These are phyloP conservation scores for Chondrostereum purpureum DNA, from an alignment of 1,284 basidiomycete species.

Conservation along the genomic window DNA sequence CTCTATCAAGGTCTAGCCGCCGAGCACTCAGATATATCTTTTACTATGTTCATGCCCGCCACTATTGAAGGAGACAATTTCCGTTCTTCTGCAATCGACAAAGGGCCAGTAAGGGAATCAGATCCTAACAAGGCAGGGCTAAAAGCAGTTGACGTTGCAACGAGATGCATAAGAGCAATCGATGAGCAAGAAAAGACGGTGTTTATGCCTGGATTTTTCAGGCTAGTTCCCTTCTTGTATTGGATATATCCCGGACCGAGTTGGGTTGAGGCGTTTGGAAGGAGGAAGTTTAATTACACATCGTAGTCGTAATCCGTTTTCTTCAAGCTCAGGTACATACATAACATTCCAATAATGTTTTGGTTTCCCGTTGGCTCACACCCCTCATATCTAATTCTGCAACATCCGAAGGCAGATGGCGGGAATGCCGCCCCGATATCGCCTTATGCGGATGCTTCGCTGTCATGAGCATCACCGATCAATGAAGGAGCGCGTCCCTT, in stretches of 20 bases:
- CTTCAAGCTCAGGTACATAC: too few species aligned
- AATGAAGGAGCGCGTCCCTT: too few species aligned
- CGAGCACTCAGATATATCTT: conserved; percentile 63
- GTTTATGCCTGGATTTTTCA: conserved; percentile 44
- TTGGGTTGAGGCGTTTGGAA: conserved; percentile 46
- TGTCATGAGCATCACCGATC: too few species aligned
- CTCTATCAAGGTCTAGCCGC: conserved; percentile 77
- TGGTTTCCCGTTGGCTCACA: too few species aligned
- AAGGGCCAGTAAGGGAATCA: conserved; percentile 40
- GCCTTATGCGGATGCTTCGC: too few species aligned
- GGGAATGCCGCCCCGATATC: too few species aligned
- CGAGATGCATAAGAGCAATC: conserved; percentile 49
- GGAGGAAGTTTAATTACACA: conserved; percentile 52
- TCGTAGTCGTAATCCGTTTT: too few species aligned
- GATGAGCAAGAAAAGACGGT: conserved; percentile 50
- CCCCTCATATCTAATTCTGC: too few species aligned
- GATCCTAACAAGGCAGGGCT: conserved; percentile 53
- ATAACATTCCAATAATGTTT: too few species aligned
- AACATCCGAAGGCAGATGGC: too few species aligned
- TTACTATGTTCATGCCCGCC: conserved; percentile 51
- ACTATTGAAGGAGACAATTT: conserved; percentile 70
- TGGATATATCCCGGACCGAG: conserved; percentile 51
- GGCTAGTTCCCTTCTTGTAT: conserved; percentile 45
- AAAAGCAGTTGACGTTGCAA: conserved; percentile 48
- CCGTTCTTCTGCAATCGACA: conserved; percentile 71